Evolutionary conservation across 2,329 filamentous ascomycete genomes (phyloP), one percentile per base, ranked within the genome.

Genomic region (Aspergillus awamori): DNA sequence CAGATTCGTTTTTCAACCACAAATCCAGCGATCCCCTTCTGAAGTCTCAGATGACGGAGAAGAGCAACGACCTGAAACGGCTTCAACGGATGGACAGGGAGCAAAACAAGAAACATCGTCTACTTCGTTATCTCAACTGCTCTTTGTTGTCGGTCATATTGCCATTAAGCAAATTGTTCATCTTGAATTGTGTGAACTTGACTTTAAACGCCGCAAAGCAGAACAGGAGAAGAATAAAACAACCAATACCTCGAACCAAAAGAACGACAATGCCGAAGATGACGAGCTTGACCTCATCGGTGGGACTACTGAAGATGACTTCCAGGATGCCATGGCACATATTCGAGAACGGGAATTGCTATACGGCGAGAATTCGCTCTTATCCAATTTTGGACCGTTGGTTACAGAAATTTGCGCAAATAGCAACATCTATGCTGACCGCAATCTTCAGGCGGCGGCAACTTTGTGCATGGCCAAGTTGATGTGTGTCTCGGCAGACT

Each of bases 131-230:
- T 97, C 95, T 0, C 95, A 98, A 71, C 84, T 99, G 2, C 83
- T 99, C 0, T 98, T 98, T 74, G 90, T 97, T 38, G 94, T 98
- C 30, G 95, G 95, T 0, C 95, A 99, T 72, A 91, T 98, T 52
- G 95, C 95, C 13, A 95, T 99, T 74, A 99, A 99, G 80, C 96
- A 99, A 74, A 99, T 99, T 69, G 96, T 99, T 0, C 95, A 99
- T 74, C 86, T 99, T 10, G 95, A 99, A 71, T 84, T 98, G n/a
- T 97, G 93, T 74, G 95, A 99, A 74, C 87, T 95, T 53, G 95
- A 99, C 76, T 99, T 99, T 78, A 99, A 99, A 82, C 90, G 94
- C 57, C 87, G 94, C 67, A 99, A 99, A 82, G 74, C 74, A 7
- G 80, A 80, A 76, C 74, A 79, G 70, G 73, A 82, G 74, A 79